Percentiles rank a stretch among this genome's conserved stretches.
These are phyloP conservation scores for Dryas octopetala DNA, from an alignment of 306 rosid genomes.

Conservation along the genomic window DNA sequence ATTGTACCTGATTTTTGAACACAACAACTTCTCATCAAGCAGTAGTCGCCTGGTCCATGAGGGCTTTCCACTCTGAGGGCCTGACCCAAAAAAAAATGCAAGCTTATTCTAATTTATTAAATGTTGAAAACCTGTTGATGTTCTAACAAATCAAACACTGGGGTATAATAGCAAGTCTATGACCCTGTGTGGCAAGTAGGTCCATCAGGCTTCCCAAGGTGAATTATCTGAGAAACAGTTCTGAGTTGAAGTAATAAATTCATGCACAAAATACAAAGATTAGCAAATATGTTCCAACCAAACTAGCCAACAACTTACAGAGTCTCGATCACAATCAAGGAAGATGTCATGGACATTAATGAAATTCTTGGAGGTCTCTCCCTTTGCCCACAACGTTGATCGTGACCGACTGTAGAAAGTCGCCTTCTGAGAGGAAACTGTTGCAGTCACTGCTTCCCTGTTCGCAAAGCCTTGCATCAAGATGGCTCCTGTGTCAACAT, in stretches of 20 bases:
- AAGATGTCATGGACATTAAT: constrained; percentile 74
- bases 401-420: constrained; percentile 89
- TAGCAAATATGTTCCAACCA: not conserved
- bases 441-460: constrained; percentile 60
- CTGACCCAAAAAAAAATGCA: no score
- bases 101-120: constrained; percentile 3
- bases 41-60: constrained; percentile 81
- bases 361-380: constrained; percentile 91
- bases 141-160: constrained; percentile 51
- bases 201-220: constrained; percentile 92
- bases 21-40: constrained; percentile 53
- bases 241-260: constrained; percentile 6
- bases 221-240: constrained; percentile 63
- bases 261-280: not conserved
- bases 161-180: constrained; percentile 79
- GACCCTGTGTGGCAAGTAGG: constrained; percentile 94
- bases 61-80: constrained; percentile 55
- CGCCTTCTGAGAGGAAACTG: constrained; percentile 66
- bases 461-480: constrained; percentile 95
- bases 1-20: constrained; percentile 75
- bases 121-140: constrained; percentile 51
- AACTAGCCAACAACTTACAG: constrained; percentile 47
- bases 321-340: constrained; percentile 87
- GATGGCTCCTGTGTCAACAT: constrained; percentile 89
- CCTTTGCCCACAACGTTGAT: constrained; percentile 82